A percentile compares a stretch with the other conserved stretches of the same genome.
These are phyloP conservation scores for Dysphania ambrosioides DNA, from an alignment of 148 eudicot genomes.

Conservation along the genomic window DNA sequence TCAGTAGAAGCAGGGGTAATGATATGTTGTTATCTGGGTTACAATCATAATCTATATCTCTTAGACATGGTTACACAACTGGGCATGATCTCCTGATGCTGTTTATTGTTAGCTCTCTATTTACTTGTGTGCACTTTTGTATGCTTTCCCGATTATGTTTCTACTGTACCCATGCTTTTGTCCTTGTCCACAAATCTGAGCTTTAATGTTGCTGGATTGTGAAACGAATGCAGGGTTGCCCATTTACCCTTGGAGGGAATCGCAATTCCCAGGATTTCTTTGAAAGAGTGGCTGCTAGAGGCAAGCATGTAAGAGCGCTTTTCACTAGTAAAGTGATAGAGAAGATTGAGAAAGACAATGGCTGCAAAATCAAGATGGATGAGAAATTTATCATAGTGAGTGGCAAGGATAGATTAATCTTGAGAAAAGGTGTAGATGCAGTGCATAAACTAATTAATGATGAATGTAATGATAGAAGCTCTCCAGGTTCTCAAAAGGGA, in stretches of 20 bases:
- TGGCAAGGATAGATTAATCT: constrained; percentile 85
- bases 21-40: background rate
- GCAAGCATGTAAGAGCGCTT: constrained; percentile 74
- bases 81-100: background rate
- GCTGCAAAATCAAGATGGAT: constrained; percentile 89
- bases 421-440: constrained; percentile 91
- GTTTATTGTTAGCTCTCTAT: background rate
- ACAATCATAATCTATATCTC: background rate
- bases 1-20: background rate
- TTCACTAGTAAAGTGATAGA: constrained; percentile 70
- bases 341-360: constrained; percentile 77
- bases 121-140: background rate
- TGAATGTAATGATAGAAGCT: constrained; percentile 56
- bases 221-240: constrained; percentile 74
- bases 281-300: constrained; percentile 93
- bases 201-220: constrained; percentile 23
- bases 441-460: constrained; percentile 79
- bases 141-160: background rate
- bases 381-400: constrained; percentile 94
- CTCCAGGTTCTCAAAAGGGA: constrained; percentile 49
- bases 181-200: constrained; percentile 3
- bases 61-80: background rate
- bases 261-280: constrained; percentile 98
- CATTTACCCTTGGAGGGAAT: constrained; percentile 91
- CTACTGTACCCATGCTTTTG: background rate